Evolutionary conservation across 2,329 filamentous ascomycete species (phyloP), one percentile per base, ranked within the genome.

Genomic region (Fonsecaea monophora): DNA sequence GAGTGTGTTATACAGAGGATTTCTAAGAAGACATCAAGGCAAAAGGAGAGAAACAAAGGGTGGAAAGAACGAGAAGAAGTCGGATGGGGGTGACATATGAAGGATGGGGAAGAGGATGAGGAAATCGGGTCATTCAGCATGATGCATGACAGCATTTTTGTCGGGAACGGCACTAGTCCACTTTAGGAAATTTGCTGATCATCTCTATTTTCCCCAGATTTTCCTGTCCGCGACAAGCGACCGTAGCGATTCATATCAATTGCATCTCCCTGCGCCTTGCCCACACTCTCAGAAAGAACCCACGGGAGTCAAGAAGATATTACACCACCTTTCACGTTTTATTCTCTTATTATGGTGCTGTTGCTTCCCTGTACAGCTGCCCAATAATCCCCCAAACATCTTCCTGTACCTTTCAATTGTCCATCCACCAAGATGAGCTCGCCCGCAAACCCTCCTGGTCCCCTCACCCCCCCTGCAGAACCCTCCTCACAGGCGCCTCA

Each of bases 381-480:
- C 9, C 21, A 21, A 21, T 9, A 48, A 8, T 10, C 37, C 37
- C 15, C 18, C 57, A 18, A 42, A n/a, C 12, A 32, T n/a, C 9
- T 37, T 9, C 21, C 53, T 40, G 25, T 25, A 30, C 32, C 9
- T 3, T 1, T 18, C 42, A 12, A n/a, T 34, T 15, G 12, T 50
- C 30, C 45, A 9, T 65, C 53, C 40, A 3, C 15, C 60, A 61
- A 18, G 50, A 70, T 69, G 67, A 70, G 67, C 45, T 70, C 69
- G 25, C 67, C 66, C n/a, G 64, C 67, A 10, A 69, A 69, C 37
- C 71, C 71, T 63, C 65, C 72, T 48, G 68, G 67, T 69, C 79
- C 80, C 53, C 74, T 79, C 66, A 81, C 81, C 4, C 80, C 81
- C 42, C 80, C 81, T 4, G 79, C 79, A 54, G 80, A 82, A 65